Conservation (phyloP, 2,329 filamentous ascomycete species). For the Juglanconis sp. region DNA sequence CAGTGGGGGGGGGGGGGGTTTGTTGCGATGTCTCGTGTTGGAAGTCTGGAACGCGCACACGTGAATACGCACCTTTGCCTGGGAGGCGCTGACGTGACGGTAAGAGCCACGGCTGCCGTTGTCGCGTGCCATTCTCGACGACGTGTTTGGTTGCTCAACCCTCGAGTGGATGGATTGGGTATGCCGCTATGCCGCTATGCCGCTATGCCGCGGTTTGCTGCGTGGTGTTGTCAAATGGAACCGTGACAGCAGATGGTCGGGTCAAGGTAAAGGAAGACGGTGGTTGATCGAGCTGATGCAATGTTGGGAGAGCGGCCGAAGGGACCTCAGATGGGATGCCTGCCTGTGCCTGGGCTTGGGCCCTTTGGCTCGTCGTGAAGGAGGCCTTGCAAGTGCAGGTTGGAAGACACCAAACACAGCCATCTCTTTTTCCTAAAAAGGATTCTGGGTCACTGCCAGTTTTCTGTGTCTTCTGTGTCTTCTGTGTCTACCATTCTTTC, state of each 20-base stretch:
- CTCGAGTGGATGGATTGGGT: not conserved
- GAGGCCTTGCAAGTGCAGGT: no score
- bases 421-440: no score
- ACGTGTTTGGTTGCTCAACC: not conserved
- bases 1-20: not conserved
- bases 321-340: no score
- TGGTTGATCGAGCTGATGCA: not conserved
- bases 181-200: not conserved
- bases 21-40: not conserved
- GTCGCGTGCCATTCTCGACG: slow-evolving; percentile 5
- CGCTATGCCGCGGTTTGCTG: not conserved
- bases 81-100: not conserved
- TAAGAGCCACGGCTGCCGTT: not conserved
- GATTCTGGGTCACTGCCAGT: no score
- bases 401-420: no score
- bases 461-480: no score
- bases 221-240: not conserved
- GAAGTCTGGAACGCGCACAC: not conserved
- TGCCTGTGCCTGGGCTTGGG: no score
- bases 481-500: no score
- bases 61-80: not conserved
- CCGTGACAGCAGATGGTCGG: no score
- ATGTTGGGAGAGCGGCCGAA: not conserved
- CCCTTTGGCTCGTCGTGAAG: no score
- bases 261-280: not conserved